Evolutionary conservation across 805 yeast species (phyloP).

Genomic region (Wickerhamiella cacticola): DNA sequence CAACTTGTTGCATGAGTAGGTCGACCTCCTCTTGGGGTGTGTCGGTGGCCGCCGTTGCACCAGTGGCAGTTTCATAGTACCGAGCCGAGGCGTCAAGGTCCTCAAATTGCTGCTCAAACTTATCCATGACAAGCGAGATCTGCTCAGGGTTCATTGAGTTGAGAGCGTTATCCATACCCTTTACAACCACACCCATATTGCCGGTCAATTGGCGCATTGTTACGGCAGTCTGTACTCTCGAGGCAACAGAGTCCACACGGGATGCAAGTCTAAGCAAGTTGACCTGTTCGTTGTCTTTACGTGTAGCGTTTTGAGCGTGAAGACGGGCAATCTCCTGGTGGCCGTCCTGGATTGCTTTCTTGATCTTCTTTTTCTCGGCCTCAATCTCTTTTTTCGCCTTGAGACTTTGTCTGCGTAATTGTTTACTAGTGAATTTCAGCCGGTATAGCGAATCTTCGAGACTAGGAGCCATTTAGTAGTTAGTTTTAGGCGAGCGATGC

Average conservation of each 20-base stretch:
- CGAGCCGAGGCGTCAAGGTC: slow-evolving; percentile 89
- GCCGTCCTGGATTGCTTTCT: slow-evolving; percentile 76
- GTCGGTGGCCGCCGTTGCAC: slow-evolving; percentile 71
- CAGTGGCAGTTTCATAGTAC: slow-evolving; percentile 84
- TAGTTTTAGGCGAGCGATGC: too few relatives aligned
- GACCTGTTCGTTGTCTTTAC: slow-evolving; percentile 78
- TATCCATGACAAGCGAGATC: slow-evolving; percentile 92
- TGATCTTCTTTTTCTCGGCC: slow-evolving; percentile 74
- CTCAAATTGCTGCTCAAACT: slow-evolving; percentile 90
- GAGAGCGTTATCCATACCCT: slow-evolving; percentile 93
- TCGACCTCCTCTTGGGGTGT: slow-evolving; percentile 96
- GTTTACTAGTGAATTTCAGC: slow-evolving; percentile 76
- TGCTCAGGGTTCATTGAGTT: slow-evolving; percentile 90
- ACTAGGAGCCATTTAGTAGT: slow-evolving; percentile 19
- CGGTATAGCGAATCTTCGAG: slow-evolving; percentile 25
- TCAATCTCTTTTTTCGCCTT: slow-evolving; percentile 86
- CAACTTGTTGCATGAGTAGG: slow-evolving; percentile 75
- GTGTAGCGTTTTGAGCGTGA: slow-evolving; percentile 90
- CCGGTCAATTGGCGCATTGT: slow-evolving; percentile 93
- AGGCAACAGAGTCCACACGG: slow-evolving; percentile 89
- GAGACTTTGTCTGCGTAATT: slow-evolving; percentile 75
- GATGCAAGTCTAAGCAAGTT: slow-evolving; percentile 74
- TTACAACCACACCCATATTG: slow-evolving; percentile 84
- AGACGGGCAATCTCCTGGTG: slow-evolving; percentile 84
- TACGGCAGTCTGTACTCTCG: slow-evolving; percentile 93